Percentiles rank a stretch among this genome's conserved stretches.
These are phyloP conservation scores for Periconia macrospinosa DNA, from an alignment of 2,329 filamentous ascomycete genomes.

Conservation along the genomic window DNA sequence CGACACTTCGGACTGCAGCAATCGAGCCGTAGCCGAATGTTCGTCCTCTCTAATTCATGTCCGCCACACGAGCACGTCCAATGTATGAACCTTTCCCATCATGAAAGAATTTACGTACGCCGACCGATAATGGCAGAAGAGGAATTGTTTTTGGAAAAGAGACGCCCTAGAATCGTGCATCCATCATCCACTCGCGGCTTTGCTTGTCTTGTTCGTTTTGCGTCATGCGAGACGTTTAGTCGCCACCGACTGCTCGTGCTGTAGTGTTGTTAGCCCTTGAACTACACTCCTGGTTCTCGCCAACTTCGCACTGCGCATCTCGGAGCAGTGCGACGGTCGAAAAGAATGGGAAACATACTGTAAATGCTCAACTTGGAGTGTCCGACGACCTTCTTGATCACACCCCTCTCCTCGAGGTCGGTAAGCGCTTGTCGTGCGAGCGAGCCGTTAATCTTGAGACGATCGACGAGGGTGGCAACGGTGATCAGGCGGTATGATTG, in stretches of 20 bases:
- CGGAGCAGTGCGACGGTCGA: neutral
- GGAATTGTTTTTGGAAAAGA: constrained; percentile 34
- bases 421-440: constrained; percentile 85
- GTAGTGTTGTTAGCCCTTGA: constrained; percentile 17
- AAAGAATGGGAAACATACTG: constrained; percentile 61
- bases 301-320: no score
- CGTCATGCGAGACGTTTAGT: constrained; percentile 30
- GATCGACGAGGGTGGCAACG: constrained; percentile 96
- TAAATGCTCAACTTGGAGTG: constrained; percentile 99
- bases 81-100: constrained; percentile 34
- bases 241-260: constrained; percentile 43
- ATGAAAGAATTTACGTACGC: constrained; percentile 28
- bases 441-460: constrained; percentile 99
- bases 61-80: constrained; percentile 33
- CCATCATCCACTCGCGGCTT: constrained; percentile 2
- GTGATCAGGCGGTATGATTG: constrained; percentile 99
- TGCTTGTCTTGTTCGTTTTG: constrained; percentile 18
- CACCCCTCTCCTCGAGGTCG: constrained; percentile 96
- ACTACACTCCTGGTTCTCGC: neutral
- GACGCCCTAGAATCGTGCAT: constrained; percentile 30
- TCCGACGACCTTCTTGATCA: constrained; percentile 95
- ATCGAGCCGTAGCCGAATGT: constrained; percentile 22
- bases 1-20: constrained; percentile 23
- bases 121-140: constrained; percentile 38
- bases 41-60: constrained; percentile 34